These are phyloP conservation scores for Tuber aestivum DNA, from an alignment of 495 filamentous ascomycete species.

Conservation along the genomic window DNA sequence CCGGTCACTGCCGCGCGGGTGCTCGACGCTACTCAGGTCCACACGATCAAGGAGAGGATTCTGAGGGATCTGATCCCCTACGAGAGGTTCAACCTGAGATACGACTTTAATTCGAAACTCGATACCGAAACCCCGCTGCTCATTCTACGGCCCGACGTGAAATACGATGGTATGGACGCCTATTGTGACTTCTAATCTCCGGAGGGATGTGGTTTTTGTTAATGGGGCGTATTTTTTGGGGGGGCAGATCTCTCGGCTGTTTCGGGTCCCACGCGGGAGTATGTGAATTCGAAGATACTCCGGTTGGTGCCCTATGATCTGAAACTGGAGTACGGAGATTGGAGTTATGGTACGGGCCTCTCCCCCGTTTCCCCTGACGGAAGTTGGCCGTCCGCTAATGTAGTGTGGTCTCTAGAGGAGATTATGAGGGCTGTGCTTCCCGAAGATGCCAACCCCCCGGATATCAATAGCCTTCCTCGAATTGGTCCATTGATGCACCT, in stretches of 20 bases:
- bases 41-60: constrained; percentile 45
- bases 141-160: constrained; percentile 66
- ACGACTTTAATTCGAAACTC: constrained; percentile 39
- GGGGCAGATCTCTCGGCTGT: constrained; percentile 68
- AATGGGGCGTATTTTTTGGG: neutral
- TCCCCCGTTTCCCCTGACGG: neutral
- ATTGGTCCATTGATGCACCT: constrained; percentile 85
- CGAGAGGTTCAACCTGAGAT: constrained; percentile 42
- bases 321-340: constrained; percentile 72
- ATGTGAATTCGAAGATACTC: constrained; percentile 60
- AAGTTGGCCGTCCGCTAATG: neutral
- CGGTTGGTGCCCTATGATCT: constrained; percentile 65
- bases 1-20: constrained; percentile 70
- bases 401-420: constrained; percentile 54
- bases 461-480: constrained; percentile 56
- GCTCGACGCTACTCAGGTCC: constrained; percentile 59
- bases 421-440: constrained; percentile 74
- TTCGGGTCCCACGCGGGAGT: constrained; percentile 59
- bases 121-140: constrained; percentile 48
- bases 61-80: constrained; percentile 49
- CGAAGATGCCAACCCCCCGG: constrained; percentile 56
- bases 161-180: constrained; percentile 54
- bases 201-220: neutral
- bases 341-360: constrained; percentile 63
- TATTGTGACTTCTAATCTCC: neutral